A percentile compares a stretch with the other conserved stretches of the same genome.
Conservation (phyloP, 257 asterid species). For the Solanum arcanum region DNA sequence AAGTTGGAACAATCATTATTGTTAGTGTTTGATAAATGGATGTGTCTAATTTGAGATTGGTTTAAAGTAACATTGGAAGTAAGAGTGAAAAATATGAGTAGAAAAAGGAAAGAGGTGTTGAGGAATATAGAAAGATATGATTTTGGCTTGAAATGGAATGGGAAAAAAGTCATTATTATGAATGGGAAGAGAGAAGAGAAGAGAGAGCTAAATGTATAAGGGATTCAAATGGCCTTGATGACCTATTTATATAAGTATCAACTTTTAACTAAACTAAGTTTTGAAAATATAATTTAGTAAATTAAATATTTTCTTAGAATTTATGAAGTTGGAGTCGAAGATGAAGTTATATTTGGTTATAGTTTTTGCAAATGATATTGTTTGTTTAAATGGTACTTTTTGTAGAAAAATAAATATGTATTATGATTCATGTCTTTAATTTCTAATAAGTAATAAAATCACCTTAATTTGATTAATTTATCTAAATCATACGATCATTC, state of each 20-base stretch:
- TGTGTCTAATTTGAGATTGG: background rate
- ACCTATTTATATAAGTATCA: background rate
- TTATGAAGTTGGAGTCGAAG: background rate
- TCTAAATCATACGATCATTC: no score
- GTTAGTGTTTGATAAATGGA: background rate
- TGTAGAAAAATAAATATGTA: background rate
- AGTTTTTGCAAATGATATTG: background rate
- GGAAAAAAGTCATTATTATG: slow-evolving; percentile 18
- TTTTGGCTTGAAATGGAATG: slow-evolving; percentile 2
- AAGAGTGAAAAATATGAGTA: slow-evolving; percentile 20
- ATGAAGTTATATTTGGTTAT: background rate
- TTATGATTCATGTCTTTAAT: background rate
- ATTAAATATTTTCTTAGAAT: background rate
- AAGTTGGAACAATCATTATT: slow-evolving; percentile 20
- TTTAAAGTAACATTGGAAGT: background rate
- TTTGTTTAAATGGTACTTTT: background rate
- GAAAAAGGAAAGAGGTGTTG: slow-evolving; percentile 29
- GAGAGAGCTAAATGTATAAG: background rate
- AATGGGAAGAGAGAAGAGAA: background rate
- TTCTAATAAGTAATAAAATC: no score
- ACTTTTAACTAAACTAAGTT: background rate
- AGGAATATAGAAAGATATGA: slow-evolving; percentile 22
- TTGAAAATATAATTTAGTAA: background rate
- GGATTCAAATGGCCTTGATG: background rate
- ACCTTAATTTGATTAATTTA: no score